These are phyloP conservation scores for Hanseniaspora meyeri DNA, from an alignment of 805 yeast genomes.

Conservation along the genomic window DNA sequence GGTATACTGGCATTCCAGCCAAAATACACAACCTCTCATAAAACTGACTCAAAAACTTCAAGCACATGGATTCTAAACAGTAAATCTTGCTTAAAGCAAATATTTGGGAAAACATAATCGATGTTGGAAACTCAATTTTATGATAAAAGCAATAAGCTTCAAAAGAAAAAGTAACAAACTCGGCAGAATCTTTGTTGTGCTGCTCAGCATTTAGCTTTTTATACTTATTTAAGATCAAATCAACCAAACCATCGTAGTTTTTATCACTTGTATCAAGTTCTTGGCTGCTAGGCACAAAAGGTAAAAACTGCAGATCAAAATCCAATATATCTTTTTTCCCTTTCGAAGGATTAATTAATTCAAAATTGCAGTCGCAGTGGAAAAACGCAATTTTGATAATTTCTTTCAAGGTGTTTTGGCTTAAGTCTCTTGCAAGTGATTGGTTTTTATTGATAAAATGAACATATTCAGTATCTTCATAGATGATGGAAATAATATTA, in stretches of 20 bases:
- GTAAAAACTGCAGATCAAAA: neutral
- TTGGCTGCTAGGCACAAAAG: neutral
- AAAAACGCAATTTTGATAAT: slow-evolving; percentile 20
- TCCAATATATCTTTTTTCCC: neutral
- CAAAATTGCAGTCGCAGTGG: slow-evolving; percentile 20
- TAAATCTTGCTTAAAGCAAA: slow-evolving; percentile 21
- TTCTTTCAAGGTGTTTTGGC: slow-evolving; percentile 23
- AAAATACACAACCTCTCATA: slow-evolving; percentile 23
- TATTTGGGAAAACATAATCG: slow-evolving; percentile 24
- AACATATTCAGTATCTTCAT: slow-evolving; percentile 25
- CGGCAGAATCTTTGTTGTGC: slow-evolving; percentile 24
- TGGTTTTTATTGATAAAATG: slow-evolving; percentile 14
- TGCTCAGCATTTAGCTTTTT: slow-evolving; percentile 20
- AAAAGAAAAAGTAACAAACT: slow-evolving; percentile 25
- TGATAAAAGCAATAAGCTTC: slow-evolving; percentile 29
- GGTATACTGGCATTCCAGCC: slow-evolving; percentile 22
- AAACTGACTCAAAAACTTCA: slow-evolving; percentile 24
- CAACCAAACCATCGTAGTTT: slow-evolving; percentile 19
- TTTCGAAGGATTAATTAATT: slow-evolving; percentile 10
- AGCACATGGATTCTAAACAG: slow-evolving; percentile 19
- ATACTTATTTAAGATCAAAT: slow-evolving; percentile 20
- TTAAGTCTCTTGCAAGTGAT: slow-evolving; percentile 18
- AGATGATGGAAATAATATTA: slow-evolving; percentile 25
- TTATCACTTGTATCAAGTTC: slow-evolving; percentile 9
- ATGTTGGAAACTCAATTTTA: slow-evolving; percentile 26